Evolutionary conservation across 2,329 filamentous ascomycete genomes (phyloP).

Genomic region (Hypoxylon sp.): DNA sequence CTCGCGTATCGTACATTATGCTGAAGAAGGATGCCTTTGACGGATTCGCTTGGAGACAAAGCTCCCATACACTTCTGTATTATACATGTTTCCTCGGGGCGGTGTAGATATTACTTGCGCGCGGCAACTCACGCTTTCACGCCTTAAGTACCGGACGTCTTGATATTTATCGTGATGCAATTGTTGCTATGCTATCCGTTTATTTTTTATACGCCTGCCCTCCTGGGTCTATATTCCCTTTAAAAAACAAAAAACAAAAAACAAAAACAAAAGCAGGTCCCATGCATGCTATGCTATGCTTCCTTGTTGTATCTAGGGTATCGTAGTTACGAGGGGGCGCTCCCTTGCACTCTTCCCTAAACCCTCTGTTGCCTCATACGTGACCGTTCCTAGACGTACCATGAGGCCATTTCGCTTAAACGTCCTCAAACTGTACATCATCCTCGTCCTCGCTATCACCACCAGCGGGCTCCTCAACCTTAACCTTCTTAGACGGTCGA

Average conservation of each 20-base stretch:
- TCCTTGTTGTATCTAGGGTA: slow-evolving; percentile 37
- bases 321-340: slow-evolving; percentile 25
- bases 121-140: slow-evolving; percentile 14
- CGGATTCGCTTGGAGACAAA: slow-evolving; percentile 22
- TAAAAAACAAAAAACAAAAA: not conserved
- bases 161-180: slow-evolving; percentile 18
- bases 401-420: slow-evolving; percentile 39
- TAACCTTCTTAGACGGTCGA: slow-evolving; percentile 66
- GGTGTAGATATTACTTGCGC: slow-evolving; percentile 29
- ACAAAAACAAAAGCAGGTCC: not conserved
- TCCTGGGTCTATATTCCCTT: slow-evolving; percentile 7
- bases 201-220: slow-evolving; percentile 33
- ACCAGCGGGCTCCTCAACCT: slow-evolving; percentile 62
- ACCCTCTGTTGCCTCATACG: slow-evolving; percentile 4
- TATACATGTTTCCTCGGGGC: slow-evolving; percentile 16
- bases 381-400: not conserved
- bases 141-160: slow-evolving; percentile 1
- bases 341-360: slow-evolving; percentile 8
- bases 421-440: slow-evolving; percentile 65
- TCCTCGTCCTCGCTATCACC: slow-evolving; percentile 58
- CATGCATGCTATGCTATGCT: slow-evolving; percentile 27
- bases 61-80: slow-evolving; percentile 28
- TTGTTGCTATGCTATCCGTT: slow-evolving; percentile 23
- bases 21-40: slow-evolving; percentile 32
- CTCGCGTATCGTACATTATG: not conserved